Base-by-base conservation (phyloP, 2,329 filamentous ascomycete species). In the Apiospora saccharicola region DNA sequence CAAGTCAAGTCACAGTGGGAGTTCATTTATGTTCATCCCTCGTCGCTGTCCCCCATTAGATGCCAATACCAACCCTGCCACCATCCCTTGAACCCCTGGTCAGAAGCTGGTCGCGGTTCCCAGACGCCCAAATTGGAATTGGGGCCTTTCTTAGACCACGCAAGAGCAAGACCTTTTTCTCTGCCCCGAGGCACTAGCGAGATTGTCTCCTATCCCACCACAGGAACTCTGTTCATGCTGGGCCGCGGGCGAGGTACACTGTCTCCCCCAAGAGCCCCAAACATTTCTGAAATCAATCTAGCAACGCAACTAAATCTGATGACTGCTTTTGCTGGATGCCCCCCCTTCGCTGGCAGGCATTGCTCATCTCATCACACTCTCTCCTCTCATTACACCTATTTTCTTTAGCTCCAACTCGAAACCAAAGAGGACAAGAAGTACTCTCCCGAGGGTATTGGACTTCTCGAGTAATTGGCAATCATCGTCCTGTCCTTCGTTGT, bases 101-200 rank as follows among this genome's bases (percentile, higher is more conserved):
- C 68, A 37, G 37, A 41, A 41, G 37, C 37, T 41, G 37, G 37
- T 41, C 37, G 16, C 46, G 43, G 53, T 47, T 67, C 37, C 44
- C 64, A 47, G n/a, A 61, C 43, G 51, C 41, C 68, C 71, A 73
- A 30, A 70, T 72, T 73, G 71, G 72, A 71, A 74, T 72, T 68
- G 64, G 67, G 73, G 73, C 76, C 75, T 78, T 80, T 81, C 79
- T 80, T 80, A 77, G 72, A 68, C 70, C 75, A 74, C 41, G 75
- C 71, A 74, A 73, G 77, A 76, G 75, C 74, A 77, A 77, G 75
- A 73, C 74, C 72, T 76, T 71, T 41, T 51, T 68, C 37, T 78
- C 77, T 76, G 67, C 67, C 67, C 67, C 77, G 77, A 77, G 76
- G 78, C 78, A 76, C 81, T 84, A 84, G 82, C 81, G 83, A 84